Conservation (phyloP, 345 rosid genomes). For the Camelina hispida region DNA sequence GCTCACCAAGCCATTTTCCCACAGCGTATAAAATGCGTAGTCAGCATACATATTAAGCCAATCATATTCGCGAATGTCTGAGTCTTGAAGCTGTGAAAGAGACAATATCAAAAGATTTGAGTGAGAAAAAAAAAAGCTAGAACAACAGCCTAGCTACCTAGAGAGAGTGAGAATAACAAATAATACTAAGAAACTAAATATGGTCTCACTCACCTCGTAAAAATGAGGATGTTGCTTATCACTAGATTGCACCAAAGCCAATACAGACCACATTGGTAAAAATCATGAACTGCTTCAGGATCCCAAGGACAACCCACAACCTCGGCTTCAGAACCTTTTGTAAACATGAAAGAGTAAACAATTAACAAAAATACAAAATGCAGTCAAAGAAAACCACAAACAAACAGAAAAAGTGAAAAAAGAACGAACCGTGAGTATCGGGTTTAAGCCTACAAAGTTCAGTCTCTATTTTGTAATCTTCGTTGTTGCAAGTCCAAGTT, state of each 20-base stretch:
- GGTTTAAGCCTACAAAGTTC: neutral
- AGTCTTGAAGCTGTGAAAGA: conserved; percentile 1
- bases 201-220: neutral
- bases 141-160: neutral
- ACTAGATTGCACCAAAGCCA: conserved; percentile 9
- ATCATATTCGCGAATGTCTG: neutral
- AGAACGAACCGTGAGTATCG: neutral
- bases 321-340: neutral
- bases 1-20: conserved; percentile 1
- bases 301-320: neutral
- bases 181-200: neutral
- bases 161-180: neutral
- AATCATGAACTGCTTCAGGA: neutral
- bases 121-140: neutral
- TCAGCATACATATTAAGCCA: conserved; percentile 3
- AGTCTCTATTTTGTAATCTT: neutral
- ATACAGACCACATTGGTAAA: neutral
- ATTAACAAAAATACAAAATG: neutral
- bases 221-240: neutral
- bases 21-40: neutral
- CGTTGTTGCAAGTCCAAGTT: neutral
- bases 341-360: neutral
- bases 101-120: neutral
- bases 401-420: too few relatives aligned
- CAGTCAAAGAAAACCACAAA: neutral